These are phyloP conservation scores for Tetrahymena borealis DNA, from an alignment of 73 alveolate species.

Conservation along the genomic window DNA sequence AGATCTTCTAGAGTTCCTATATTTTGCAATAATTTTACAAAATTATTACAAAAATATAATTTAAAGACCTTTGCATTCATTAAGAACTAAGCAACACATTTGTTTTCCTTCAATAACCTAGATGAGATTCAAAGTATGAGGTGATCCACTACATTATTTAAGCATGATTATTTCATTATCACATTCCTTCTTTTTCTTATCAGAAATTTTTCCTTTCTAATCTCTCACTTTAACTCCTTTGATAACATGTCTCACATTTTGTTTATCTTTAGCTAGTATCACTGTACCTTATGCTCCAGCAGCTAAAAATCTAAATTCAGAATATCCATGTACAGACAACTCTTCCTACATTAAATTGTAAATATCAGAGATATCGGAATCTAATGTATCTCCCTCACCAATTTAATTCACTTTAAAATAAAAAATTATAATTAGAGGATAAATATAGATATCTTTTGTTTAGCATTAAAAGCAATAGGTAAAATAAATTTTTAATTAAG, in stretches of 20 bases:
- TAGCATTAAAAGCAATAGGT: too few relatives aligned
- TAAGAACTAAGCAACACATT: not conserved
- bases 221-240: not conserved
- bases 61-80: not conserved
- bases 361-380: too few relatives aligned
- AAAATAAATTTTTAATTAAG: too few relatives aligned
- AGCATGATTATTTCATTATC: not conserved
- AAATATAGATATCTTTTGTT: too few relatives aligned
- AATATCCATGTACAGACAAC: not conserved
- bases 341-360: not conserved
- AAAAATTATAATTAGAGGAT: too few relatives aligned
- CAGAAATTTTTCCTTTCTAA: not conserved
- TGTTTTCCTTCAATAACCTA: not conserved
- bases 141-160: not conserved
- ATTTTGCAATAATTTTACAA: not conserved
- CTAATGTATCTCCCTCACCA: too few relatives aligned
- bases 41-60: not conserved
- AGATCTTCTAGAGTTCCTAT: not conserved
- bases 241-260: not conserved
- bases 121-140: not conserved
- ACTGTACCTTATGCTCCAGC: not conserved
- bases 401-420: too few relatives aligned
- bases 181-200: not conserved
- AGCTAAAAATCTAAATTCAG: not conserved
- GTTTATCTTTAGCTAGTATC: not conserved